Conservation (phyloP, 1,284 basidiomycete species). For the Pterulicium gracile region DNA sequence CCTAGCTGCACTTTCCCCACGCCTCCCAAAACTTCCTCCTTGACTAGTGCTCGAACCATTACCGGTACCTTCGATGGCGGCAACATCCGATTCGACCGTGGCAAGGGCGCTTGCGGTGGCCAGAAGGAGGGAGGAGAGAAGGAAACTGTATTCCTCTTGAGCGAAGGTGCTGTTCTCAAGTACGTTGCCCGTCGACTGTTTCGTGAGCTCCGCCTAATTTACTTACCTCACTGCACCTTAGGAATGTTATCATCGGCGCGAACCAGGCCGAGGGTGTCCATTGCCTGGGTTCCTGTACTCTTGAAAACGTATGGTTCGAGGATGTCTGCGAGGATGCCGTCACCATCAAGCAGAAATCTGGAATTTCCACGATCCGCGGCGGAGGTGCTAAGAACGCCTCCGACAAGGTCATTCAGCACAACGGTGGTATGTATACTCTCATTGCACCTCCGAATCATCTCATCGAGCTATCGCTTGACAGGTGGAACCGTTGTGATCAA, state of each 20-base stretch:
- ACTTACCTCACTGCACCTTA: not conserved
- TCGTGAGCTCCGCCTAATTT: not conserved
- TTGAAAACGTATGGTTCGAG: slow-evolving; percentile 7
- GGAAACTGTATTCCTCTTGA: not conserved
- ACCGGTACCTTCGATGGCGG: slow-evolving; percentile 1
- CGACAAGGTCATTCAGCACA: slow-evolving; percentile 6
- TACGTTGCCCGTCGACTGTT: not conserved
- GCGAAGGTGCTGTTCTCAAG: not conserved
- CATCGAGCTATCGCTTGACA: too few relatives aligned
- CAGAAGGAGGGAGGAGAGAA: slow-evolving; percentile 4
- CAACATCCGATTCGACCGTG: slow-evolving; percentile 3
- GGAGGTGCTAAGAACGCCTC: slow-evolving; percentile 3
- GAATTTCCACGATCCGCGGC: not conserved
- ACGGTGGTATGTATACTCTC: slow-evolving; percentile 3
- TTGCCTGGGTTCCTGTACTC: slow-evolving; percentile 3
- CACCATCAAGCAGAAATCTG: slow-evolving; percentile 3
- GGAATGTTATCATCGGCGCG: slow-evolving; percentile 5
- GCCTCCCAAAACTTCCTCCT: slow-evolving; percentile 2
- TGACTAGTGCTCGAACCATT: not conserved
- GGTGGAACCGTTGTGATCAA: slow-evolving; percentile 3
- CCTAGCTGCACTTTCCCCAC: slow-evolving; percentile 2
- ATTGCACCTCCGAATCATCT: not conserved
- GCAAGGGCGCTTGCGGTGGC: slow-evolving; percentile 4
- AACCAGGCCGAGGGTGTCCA: slow-evolving; percentile 6
- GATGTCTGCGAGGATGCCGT: slow-evolving; percentile 6